Conservation (phyloP, 345 rosid genomes). For the Geranium rotundifolium region DNA sequence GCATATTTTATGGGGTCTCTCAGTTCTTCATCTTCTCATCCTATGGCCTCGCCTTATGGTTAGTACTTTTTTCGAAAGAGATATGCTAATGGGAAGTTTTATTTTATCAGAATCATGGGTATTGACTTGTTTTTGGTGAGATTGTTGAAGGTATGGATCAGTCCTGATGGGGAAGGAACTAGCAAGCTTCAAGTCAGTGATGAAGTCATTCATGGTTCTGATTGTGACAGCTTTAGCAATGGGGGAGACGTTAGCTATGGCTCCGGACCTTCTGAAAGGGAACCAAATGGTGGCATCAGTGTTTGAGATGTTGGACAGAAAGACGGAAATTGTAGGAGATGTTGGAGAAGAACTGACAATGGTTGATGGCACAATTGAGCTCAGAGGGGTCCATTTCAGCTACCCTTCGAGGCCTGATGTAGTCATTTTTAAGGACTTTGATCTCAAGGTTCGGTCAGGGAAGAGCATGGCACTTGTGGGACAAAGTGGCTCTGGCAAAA, state of each 20-base stretch:
- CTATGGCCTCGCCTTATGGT: conserved; percentile 95
- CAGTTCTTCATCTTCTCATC: conserved; percentile 98
- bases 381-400: conserved; percentile 55
- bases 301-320: conserved; percentile 70
- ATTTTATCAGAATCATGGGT: too few relatives aligned
- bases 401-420: conserved; percentile 90
- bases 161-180: conserved; percentile 77
- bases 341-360: conserved; percentile 44
- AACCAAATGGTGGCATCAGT: conserved; percentile 92
- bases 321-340: conserved; percentile 55
- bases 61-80: conserved; percentile 12
- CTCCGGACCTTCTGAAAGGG: conserved; percentile 87
- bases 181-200: conserved; percentile 63
- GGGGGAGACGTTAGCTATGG: conserved; percentile 92
- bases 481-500: conserved; percentile 96
- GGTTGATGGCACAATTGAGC: conserved; percentile 70
- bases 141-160: conserved; percentile 66
- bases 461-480: conserved; percentile 90
- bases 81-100: too few relatives aligned
- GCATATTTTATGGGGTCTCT: conserved; percentile 76
- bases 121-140: background rate
- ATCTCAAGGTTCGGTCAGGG: conserved; percentile 56
- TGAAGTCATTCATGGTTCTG: conserved; percentile 94
- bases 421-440: conserved; percentile 53
- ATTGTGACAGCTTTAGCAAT: conserved; percentile 91